Percentiles rank a stretch among this genome's conserved stretches.
phyloP scores from a whole-genome alignment of 768 basidiomycete genomes.

The Boletellus emodensis region DNA sequence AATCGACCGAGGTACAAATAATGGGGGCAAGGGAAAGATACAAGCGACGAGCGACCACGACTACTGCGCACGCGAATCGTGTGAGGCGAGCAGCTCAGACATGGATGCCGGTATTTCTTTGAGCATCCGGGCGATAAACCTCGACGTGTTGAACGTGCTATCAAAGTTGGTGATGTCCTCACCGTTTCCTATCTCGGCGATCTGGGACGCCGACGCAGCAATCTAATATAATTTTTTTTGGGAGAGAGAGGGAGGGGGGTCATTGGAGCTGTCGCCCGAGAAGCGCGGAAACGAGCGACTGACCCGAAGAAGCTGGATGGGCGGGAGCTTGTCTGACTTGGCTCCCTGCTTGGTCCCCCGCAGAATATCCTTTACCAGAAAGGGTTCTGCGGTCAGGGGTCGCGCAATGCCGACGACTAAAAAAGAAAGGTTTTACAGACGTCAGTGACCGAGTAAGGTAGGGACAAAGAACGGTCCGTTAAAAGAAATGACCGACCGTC shows the following conservation, averaged over 20 bases:
- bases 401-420: constrained; percentile 31
- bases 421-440: background rate
- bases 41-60: too few species aligned
- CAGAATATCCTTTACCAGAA: constrained; percentile 27
- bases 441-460: background rate
- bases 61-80: constrained; percentile 1
- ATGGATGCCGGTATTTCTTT: constrained; percentile 30
- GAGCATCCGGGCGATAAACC: constrained; percentile 30
- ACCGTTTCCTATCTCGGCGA: constrained; percentile 33
- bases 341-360: constrained; percentile 21
- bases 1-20: too few species aligned
- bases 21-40: too few species aligned
- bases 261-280: background rate
- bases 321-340: constrained; percentile 31
- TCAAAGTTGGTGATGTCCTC: constrained; percentile 32
- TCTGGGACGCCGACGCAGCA: constrained; percentile 29
- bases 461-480: too few species aligned
- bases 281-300: background rate
- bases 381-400: constrained; percentile 29
- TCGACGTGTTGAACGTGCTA: constrained; percentile 28
- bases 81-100: constrained; percentile 27
- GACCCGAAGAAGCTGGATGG: constrained; percentile 35
- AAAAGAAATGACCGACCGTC: constrained; percentile 21
- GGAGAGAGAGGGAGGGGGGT: too few species aligned
- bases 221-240: constrained; percentile 14